These are phyloP conservation scores for Abrus pulchellus DNA, from an alignment of 306 rosid species.

Conservation along the genomic window DNA sequence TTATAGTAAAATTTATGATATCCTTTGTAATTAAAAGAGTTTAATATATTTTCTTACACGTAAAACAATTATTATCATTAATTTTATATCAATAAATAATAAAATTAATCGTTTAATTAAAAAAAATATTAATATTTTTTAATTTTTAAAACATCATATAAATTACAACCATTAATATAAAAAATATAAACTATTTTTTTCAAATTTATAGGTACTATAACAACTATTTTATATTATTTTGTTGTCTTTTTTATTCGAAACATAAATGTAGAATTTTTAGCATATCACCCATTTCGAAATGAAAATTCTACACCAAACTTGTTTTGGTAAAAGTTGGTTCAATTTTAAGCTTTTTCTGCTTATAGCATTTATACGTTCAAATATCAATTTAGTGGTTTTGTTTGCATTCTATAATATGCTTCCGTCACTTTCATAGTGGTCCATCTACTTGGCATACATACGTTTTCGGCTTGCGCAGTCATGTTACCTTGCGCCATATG, in stretches of 20 bases:
- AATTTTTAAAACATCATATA: too few species aligned
- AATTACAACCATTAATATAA: too few species aligned
- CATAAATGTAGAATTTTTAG: neutral
- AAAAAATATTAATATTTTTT: too few species aligned
- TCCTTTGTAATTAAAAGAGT: too few species aligned
- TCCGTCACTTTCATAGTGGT: constrained; percentile 30
- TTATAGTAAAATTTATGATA: too few species aligned
- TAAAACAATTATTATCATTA: too few species aligned
- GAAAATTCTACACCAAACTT: constrained; percentile 4
- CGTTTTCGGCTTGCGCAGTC: constrained; percentile 15
- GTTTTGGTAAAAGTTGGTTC: neutral
- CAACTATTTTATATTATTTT: neutral
- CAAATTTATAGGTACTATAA: too few species aligned
- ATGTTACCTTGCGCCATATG: constrained; percentile 1
- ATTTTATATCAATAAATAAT: too few species aligned
- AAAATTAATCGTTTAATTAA: too few species aligned
- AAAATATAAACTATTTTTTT: too few species aligned
- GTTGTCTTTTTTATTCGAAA: constrained; percentile 9
- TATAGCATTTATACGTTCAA: neutral
- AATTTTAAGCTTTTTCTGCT: neutral
- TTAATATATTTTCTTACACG: too few species aligned
- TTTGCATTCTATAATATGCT: neutral
- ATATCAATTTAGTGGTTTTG: constrained; percentile 21
- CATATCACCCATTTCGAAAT: constrained; percentile 22
- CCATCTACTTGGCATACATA: neutral